Percentiles rank a stretch among this genome's conserved stretches.
These are phyloP conservation scores for Fusarium protoensiforme DNA, from an alignment of 2,329 filamentous ascomycete genomes.

Conservation along the genomic window DNA sequence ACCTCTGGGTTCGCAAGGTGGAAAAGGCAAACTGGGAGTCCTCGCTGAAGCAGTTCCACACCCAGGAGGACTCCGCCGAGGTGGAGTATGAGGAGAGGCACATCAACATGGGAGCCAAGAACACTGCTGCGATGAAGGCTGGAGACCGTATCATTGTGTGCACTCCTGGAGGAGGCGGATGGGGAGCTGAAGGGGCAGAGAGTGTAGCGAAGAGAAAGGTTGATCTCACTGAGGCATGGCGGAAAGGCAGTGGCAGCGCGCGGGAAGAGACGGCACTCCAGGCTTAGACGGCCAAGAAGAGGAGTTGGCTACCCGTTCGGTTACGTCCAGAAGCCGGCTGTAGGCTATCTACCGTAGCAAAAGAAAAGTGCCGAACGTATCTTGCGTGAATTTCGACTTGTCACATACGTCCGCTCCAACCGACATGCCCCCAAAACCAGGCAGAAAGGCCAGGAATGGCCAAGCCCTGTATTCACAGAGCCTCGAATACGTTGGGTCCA, in stretches of 20 bases:
- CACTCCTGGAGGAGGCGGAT: conserved; percentile 84
- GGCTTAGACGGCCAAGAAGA: conserved; percentile 48
- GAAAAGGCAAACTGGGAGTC: conserved; percentile 64
- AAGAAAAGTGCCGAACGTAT: neutral
- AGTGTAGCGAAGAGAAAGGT: conserved; percentile 59
- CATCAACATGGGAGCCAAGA: conserved; percentile 83
- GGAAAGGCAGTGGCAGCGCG: conserved; percentile 66
- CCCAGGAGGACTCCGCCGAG: conserved; percentile 46
- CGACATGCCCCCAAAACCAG: neutral
- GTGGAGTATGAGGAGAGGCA: conserved; percentile 67
- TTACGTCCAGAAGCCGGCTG: neutral
- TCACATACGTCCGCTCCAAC: neutral
- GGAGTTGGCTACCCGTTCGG: neutral
- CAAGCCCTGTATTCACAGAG: neutral
- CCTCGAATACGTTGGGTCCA: neutral
- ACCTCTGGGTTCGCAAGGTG: conserved; percentile 86
- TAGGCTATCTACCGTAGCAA: neutral
- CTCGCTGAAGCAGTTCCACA: conserved; percentile 53
- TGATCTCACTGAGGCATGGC: conserved; percentile 68
- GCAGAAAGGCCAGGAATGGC: neutral
- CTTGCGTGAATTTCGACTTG: neutral
- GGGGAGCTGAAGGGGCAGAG: conserved; percentile 71
- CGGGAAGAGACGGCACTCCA: conserved; percentile 70
- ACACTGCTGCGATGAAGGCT: conserved; percentile 78
- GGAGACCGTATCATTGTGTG: conserved; percentile 82